phyloP scores from a whole-genome alignment of 768 basidiomycete genomes.

The Wakefieldia striispora region DNA sequence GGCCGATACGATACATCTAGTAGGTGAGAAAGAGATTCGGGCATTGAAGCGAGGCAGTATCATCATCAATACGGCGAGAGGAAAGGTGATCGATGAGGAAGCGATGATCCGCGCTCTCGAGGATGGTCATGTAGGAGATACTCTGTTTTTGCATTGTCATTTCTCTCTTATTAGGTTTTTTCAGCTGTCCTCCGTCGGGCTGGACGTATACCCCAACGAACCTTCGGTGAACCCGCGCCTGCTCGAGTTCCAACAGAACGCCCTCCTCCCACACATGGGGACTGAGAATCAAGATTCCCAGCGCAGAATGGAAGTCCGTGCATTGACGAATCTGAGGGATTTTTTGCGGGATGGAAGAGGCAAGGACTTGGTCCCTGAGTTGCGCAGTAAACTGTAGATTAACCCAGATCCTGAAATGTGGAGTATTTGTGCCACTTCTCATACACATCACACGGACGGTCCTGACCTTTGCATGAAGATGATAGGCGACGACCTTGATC shows the following conservation, averaged over 20 bases:
- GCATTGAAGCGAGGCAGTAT: slow-evolving; percentile 74
- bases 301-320: slow-evolving; percentile 81
- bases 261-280: slow-evolving; percentile 90
- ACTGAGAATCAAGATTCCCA: slow-evolving; percentile 83
- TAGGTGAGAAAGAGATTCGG: slow-evolving; percentile 74
- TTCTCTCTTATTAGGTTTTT: not conserved
- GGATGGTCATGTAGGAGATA: slow-evolving; percentile 73
- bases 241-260: slow-evolving; percentile 78
- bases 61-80: slow-evolving; percentile 87
- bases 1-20: slow-evolving; percentile 66
- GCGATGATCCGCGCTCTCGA: slow-evolving; percentile 84
- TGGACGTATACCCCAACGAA: slow-evolving; percentile 87
- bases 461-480: too few relatives aligned
- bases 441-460: too few relatives aligned
- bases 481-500: too few relatives aligned
- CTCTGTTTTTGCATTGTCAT: slow-evolving; percentile 2
- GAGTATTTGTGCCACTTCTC: too few relatives aligned
- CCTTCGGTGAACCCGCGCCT: slow-evolving; percentile 77
- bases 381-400: slow-evolving; percentile 21
- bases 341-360: slow-evolving; percentile 64
- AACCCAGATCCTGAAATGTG: not conserved
- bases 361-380: slow-evolving; percentile 65
- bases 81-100: slow-evolving; percentile 85
- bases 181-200: slow-evolving; percentile 74
- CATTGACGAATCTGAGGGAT: slow-evolving; percentile 72